These are phyloP conservation scores for Pascua sp. DNA, from an alignment of 1,284 basidiomycete genomes.

Conservation along the genomic window DNA sequence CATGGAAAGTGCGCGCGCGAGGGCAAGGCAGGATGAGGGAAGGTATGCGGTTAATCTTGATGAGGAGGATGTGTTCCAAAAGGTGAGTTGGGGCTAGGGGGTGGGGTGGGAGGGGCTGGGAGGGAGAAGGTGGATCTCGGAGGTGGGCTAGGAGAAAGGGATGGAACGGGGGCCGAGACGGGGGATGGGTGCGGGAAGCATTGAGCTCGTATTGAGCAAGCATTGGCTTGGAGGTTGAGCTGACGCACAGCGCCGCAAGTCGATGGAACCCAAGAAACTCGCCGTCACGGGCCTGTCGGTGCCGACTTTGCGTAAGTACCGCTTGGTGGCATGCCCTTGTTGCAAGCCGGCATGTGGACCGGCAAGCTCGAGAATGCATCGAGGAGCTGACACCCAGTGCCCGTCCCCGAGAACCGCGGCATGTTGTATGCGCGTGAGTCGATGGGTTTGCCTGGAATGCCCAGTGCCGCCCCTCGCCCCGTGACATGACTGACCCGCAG, in stretches of 20 bases:
- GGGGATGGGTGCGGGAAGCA: too few species aligned
- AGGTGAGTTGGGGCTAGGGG: conserved; percentile 57
- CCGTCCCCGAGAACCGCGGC: conserved; percentile 1
- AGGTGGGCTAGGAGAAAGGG: too few species aligned
- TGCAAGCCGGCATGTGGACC: background rate
- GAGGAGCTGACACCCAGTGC: too few species aligned
- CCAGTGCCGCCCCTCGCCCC: background rate
- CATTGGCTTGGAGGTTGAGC: background rate
- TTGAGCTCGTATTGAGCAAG: too few species aligned
- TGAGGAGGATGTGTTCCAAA: conserved; percentile 64
- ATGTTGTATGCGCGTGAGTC: conserved; percentile 44
- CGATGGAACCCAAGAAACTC: conserved; percentile 56
- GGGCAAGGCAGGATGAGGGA: conserved; percentile 31
- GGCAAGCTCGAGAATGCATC: conserved; percentile 16
- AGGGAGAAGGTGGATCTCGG: too few species aligned
- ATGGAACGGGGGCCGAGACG: too few species aligned
- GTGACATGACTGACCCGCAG: conserved; percentile 14
- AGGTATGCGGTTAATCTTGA: conserved; percentile 65
- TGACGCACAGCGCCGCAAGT: conserved; percentile 54
- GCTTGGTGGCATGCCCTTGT: background rate
- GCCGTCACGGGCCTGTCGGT: background rate
- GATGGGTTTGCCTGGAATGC: too few species aligned
- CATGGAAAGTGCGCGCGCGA: conserved; percentile 72
- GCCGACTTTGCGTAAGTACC: too few species aligned
- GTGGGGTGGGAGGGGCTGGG: too few species aligned